Evolutionary conservation across 805 yeast species (phyloP).

Genomic region (Wickerhamomyces chambardii): DNA sequence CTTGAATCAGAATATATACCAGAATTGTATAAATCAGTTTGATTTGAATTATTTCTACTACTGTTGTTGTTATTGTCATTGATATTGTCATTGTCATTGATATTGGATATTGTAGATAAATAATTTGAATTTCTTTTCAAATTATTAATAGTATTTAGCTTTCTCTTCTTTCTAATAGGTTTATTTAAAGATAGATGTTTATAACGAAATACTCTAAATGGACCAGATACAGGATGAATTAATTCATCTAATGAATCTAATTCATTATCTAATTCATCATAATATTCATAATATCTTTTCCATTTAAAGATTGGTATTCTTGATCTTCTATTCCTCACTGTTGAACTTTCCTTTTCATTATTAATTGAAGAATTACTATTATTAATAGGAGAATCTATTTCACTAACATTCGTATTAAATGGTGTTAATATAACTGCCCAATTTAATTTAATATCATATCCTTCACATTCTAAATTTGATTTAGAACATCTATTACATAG

Average conservation of each 20-base stretch:
- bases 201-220: conserved; percentile 1
- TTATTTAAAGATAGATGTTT: neutral
- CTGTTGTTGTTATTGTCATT: too few relatives aligned
- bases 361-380: neutral
- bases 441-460: conserved; percentile 70
- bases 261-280: conserved; percentile 73
- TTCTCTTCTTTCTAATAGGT: neutral
- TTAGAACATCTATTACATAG: conserved; percentile 57
- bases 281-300: conserved; percentile 49
- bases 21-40: too few relatives aligned
- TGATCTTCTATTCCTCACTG: neutral
- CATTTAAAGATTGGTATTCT: conserved; percentile 36
- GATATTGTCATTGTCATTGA: too few relatives aligned
- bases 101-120: too few relatives aligned
- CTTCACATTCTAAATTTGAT: conserved; percentile 64
- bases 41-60: too few relatives aligned
- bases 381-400: neutral
- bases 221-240: conserved; percentile 19
- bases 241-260: conserved; percentile 30
- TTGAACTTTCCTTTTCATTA: too few relatives aligned
- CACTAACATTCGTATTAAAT: neutral
- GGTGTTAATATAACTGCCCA: conserved; percentile 36
- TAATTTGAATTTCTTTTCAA: too few relatives aligned
- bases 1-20: too few relatives aligned
- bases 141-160: neutral